Evolutionary conservation across 495 filamentous ascomycete genomes (phyloP).

Genomic region (Hypoxylon cercidicola): DNA sequence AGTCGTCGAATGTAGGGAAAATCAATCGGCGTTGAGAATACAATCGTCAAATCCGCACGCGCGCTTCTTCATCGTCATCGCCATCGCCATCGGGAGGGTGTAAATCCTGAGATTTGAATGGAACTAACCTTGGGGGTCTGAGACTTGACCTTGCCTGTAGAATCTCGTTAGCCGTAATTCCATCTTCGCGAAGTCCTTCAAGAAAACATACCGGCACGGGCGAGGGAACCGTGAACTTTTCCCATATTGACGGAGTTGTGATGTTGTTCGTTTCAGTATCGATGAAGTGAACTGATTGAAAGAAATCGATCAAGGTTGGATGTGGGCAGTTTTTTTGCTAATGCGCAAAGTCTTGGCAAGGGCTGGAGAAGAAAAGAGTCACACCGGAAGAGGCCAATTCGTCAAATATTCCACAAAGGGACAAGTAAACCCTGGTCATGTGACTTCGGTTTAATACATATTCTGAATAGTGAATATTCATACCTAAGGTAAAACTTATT

Average conservation of each 20-base stretch:
- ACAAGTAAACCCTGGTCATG: constrained; percentile 40
- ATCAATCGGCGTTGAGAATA: constrained; percentile 7
- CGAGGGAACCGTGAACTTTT: constrained; percentile 92
- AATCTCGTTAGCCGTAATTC: constrained; percentile 23
- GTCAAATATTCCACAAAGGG: constrained; percentile 40
- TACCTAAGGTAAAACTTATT: neutral
- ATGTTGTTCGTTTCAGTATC: constrained; percentile 23
- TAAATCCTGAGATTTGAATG: constrained; percentile 6
- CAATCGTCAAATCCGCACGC: constrained; percentile 11
- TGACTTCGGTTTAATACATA: constrained; percentile 13
- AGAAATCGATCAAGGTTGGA: constrained; percentile 20
- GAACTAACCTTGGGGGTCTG: constrained; percentile 54
- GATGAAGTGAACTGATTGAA: constrained; percentile 24
- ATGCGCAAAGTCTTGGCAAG: constrained; percentile 30
- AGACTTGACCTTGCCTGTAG: constrained; percentile 60
- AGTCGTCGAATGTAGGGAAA: constrained; percentile 6
- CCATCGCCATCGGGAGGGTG: neutral
- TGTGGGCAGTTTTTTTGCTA: constrained; percentile 23
- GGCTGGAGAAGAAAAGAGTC: constrained; percentile 28
- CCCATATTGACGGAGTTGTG: constrained; percentile 68
- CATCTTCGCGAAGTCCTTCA: constrained; percentile 9
- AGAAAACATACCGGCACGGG: constrained; percentile 79
- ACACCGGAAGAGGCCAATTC: constrained; percentile 26
- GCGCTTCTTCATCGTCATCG: constrained; percentile 21
- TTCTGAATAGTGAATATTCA: neutral